phyloP scores from a whole-genome alignment of 2,329 filamentous ascomycete species.

The Pestalotiopsis sp. region DNA sequence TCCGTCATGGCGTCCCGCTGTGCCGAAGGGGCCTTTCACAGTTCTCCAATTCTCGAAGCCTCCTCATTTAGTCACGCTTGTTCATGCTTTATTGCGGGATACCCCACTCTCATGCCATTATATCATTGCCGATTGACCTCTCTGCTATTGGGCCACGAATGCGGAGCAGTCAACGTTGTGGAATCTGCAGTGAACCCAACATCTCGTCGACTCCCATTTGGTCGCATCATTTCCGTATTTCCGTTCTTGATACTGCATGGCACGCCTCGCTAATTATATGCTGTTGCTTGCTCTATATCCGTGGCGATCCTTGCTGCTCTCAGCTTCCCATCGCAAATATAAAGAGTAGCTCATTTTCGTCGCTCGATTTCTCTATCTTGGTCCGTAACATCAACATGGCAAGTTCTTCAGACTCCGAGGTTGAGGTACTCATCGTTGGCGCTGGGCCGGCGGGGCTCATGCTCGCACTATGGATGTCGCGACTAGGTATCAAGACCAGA shows the following conservation, averaged over 20 bases:
- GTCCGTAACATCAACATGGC: slow-evolving; percentile 1
- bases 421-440: slow-evolving; percentile 38
- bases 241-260: background rate
- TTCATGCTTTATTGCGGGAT: background rate
- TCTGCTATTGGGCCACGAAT: background rate
- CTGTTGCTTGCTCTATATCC: background rate
- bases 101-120: background rate
- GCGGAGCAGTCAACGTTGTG: background rate
- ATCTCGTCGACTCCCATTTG: background rate
- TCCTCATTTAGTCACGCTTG: slow-evolving; percentile 7
- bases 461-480: slow-evolving; percentile 43
- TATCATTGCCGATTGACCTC: background rate
- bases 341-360: background rate
- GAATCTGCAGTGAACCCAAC: background rate
- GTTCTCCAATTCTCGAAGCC: background rate
- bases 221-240: background rate
- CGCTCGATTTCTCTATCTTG: background rate
- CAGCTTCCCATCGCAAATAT: background rate
- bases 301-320: background rate
- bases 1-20: background rate
- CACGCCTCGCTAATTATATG: background rate
- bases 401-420: slow-evolving; percentile 5
- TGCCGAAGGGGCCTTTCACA: background rate
- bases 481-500: slow-evolving; percentile 39
- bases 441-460: slow-evolving; percentile 44